These are phyloP conservation scores for Trichocladium antarcticum DNA, from an alignment of 495 filamentous ascomycete genomes.

Conservation along the genomic window DNA sequence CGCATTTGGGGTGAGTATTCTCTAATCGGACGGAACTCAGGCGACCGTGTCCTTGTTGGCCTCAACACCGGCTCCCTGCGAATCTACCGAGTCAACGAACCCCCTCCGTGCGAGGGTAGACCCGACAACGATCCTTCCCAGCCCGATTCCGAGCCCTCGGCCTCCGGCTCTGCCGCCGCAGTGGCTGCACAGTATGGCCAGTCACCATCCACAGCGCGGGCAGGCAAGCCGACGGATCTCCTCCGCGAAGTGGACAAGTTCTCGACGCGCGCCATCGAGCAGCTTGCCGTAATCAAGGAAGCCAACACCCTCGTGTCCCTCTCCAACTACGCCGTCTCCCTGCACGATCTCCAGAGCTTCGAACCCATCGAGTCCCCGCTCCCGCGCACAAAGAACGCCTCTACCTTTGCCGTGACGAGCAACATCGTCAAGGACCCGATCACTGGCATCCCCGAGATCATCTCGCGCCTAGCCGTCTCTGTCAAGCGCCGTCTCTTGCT, in stretches of 20 bases:
- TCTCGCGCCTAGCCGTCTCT: conserved; percentile 79
- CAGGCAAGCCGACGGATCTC: conserved; percentile 60
- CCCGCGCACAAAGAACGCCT: conserved; percentile 70
- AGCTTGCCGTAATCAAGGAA: conserved; percentile 91
- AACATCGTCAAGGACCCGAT: conserved; percentile 83
- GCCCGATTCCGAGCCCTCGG: neutral
- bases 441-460: conserved; percentile 80
- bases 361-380: conserved; percentile 58
- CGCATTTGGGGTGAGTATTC: too few species aligned
- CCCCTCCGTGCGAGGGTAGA: conserved; percentile 1
- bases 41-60: conserved; percentile 82
- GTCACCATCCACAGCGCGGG: conserved; percentile 19
- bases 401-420: conserved; percentile 80
- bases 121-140: conserved; percentile 13
- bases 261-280: conserved; percentile 74
- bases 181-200: conserved; percentile 19
- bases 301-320: conserved; percentile 81
- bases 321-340: conserved; percentile 73
- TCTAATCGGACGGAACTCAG: conserved; percentile 29
- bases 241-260: conserved; percentile 90
- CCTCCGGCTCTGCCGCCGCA: neutral
- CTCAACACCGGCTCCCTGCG: conserved; percentile 80
- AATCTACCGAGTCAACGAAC: conserved; percentile 79
- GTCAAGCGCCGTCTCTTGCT: conserved; percentile 81
- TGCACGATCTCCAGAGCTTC: conserved; percentile 81